Base-by-base conservation (phyloP, 495 filamentous ascomycete genomes). In the Tuber melanosporum region DNA sequence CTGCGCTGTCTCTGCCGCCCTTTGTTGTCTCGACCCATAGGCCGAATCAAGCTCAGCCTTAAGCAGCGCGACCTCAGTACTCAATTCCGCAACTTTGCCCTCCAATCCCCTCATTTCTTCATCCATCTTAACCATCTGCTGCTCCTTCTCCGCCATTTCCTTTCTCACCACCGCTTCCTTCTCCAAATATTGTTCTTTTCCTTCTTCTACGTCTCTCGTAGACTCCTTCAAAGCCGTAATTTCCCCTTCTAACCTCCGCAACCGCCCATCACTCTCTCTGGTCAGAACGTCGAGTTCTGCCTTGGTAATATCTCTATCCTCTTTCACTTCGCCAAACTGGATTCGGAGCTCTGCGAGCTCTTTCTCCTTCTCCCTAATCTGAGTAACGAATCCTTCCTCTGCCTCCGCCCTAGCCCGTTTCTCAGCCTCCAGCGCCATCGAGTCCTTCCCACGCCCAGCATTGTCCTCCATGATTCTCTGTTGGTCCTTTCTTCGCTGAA, bases 11-110 rank as follows among this genome's bases (percentile, higher is more conserved):
- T 93, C 91, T 0, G 92, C 92, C 8, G 93, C 93, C 39, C 93
- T 90, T 84, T 95, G 87, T 57, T 91, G 89, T 74, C 92, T 87
- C 15, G 89, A 89, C 43, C 93, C 95, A 82, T 97, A 97, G 32
- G 95, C 95, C 73, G 93, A 93, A 82, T 99, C 95, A 47, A 98
- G 91, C 86, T 99, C 95, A 8, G 95, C 95, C 84, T 92, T 93
- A 75, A 92, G 92, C 85, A 99, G 90, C 71, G 94, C 94, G 75
- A 97, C 86, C 82, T 98, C 95, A 52, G 94, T 98, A 75, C 94
- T 93, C 71, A 96, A 87, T 74, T 93, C 90, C 71, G 94, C 92
- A 75, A 97, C 87, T 84, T 95, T 93, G 79, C 89, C 88, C 82
- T 96, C 94, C 73, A 96, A 87, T 44, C 89, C 86, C 19, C 91